Base-by-base conservation (phyloP, 2,329 filamentous ascomycete species). In the Chrysoporthe austroafricana region DNA sequence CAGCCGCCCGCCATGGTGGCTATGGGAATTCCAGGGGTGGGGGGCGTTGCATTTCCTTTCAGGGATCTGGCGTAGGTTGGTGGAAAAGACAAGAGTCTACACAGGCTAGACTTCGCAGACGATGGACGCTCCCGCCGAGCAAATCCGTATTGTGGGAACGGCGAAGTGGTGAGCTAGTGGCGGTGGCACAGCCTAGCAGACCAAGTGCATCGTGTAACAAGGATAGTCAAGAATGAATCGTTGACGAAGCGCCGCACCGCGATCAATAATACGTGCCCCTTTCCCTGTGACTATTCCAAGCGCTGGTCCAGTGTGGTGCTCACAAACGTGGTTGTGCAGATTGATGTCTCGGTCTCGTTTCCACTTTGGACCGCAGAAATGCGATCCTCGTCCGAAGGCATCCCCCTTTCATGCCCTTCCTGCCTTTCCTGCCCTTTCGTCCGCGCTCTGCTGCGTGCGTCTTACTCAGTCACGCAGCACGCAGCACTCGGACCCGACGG, bases 111-210 rank as follows among this genome's bases (percentile, higher is more conserved):
- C 34, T 39, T 39, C 16, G 34, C 54, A 36, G 18, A 26, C 39
- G 11, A 26, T 54, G 50, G 50, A 16, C 4, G 59, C 59, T 61
- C 59, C 48, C 59, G 43, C 59, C 32, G 43, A n/a, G 59, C 59
- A 54, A 52, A 54, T 54, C 11, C 16, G 50, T 21, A 21, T 14
- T 34, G 50, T 32, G 50, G 50, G 32, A 21, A 34, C 32, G 21
- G 11, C 2, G 11, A 54, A 54, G 14, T 32, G 21, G 26, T 6
- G 11, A 54, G 26, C 7, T 11, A 21, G 43, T 46, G 42, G 48
- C 21, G 43, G n/a, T 54, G 50, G 50, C 13, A 43, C 44, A 21
- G 26, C 26, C 57, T 46, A 46, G 58, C 58, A 48, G 34, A 43
- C 26, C 43, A 32, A 34, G 21, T 16, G 21, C 43, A 9, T 26